Evolutionary conservation across 495 filamentous ascomycete genomes (phyloP).

Genomic region (Parathielavia appendiculata): DNA sequence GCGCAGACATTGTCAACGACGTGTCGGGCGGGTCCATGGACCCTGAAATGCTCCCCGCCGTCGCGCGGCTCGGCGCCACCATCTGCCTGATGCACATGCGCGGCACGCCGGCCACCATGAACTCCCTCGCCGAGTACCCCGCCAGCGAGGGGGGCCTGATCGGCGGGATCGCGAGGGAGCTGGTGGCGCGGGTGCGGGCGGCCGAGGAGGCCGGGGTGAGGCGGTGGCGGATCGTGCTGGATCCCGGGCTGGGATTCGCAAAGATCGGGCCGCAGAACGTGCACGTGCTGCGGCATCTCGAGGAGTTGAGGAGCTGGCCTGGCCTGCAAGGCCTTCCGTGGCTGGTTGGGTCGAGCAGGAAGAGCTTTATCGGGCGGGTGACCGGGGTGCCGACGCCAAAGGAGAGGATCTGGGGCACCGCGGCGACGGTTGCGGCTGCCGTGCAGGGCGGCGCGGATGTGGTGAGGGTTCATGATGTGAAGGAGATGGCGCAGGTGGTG

Average conservation of each 20-base stretch:
- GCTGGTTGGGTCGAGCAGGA: slow-evolving; percentile 85
- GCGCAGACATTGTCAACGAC: slow-evolving; percentile 94
- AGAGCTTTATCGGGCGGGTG: slow-evolving; percentile 79
- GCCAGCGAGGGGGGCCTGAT: slow-evolving; percentile 56
- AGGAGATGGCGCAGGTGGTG: slow-evolving; percentile 81
- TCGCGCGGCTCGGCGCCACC: slow-evolving; percentile 72
- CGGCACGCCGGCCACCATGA: slow-evolving; percentile 83
- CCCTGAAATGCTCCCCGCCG: slow-evolving; percentile 72
- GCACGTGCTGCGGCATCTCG: slow-evolving; percentile 64
- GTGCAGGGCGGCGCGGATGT: slow-evolving; percentile 92
- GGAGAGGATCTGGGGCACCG: slow-evolving; percentile 78
- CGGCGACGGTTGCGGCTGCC: slow-evolving; percentile 79
- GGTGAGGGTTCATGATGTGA: slow-evolving; percentile 89
- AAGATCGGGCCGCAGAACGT: slow-evolving; percentile 79
- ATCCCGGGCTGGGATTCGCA: slow-evolving; percentile 91
- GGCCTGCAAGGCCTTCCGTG: slow-evolving; percentile 74
- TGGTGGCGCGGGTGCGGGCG: slow-evolving; percentile 62
- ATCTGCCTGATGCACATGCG: slow-evolving; percentile 95
- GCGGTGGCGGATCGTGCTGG: slow-evolving; percentile 90
- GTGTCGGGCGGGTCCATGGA: slow-evolving; percentile 80
- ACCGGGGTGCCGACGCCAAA: slow-evolving; percentile 60
- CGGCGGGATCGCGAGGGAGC: slow-evolving; percentile 61
- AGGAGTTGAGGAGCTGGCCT: slow-evolving; percentile 55
- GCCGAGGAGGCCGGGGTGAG: slow-evolving; percentile 80
- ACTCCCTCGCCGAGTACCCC: slow-evolving; percentile 61